Base-by-base conservation (phyloP, 2,329 filamentous ascomycete genomes). In the Aspergillus jensenii region DNA sequence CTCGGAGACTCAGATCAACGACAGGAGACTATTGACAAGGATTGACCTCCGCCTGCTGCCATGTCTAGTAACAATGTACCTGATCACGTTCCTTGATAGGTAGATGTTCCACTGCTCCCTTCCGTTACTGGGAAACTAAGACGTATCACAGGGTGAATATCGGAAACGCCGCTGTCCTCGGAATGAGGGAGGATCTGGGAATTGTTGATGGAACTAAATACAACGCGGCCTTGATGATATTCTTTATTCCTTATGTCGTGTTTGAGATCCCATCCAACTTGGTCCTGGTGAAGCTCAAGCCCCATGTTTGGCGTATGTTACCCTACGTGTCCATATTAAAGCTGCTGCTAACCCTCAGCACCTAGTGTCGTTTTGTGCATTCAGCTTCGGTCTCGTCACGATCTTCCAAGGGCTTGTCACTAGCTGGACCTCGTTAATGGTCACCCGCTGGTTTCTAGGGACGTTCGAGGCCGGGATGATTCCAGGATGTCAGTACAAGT, bases 371-470 rank as follows among this genome's bases (percentile, higher is more conserved):
- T 71, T 85, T 51, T 96, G 92, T 78, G 96, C 96, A 88, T 89
- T 93, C 62, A 78, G 86, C 58, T 97, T 96, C 65, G 90, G 91
- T 8, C 78, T 96, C 17, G 83, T 88, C 41, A 90, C 89, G 19
- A 79, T 90, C 35, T 82, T 86, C 64, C 90, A 95, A 74, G 92
- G 91, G 1, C 75, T 96, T 2, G 89, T 91, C 1, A 78, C 85
- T 60, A 96, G 85, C 69, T 97, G 92, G 75, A 78, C 80, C 21
- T 90, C 91, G 1, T 79, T 97, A 9, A 81, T 96, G 48, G 81
- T 86, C 0, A 91, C 90, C 3, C 85, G 91, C 19, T 96, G 96
- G 79, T 93, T 96, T 72, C 82, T 96, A 1, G 93, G 62, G 21
- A 57, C 90, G 0, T 88, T 87, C 58, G 87, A 91, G 76, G 84